phyloP scores from a whole-genome alignment of 176 grass and related monocot genomes.

The Cenchrus fungigraminus region DNA sequence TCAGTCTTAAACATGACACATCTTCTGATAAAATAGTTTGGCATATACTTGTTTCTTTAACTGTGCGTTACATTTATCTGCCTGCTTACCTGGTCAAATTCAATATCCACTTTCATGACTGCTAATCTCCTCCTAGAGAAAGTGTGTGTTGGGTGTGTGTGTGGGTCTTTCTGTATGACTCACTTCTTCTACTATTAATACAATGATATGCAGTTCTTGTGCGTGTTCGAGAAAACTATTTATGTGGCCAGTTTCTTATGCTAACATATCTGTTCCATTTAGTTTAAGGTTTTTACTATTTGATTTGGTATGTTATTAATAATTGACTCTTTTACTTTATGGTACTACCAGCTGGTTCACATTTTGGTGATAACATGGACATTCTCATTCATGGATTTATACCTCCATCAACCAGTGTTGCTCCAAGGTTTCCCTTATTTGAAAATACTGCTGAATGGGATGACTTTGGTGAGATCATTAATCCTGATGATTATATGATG shows the following conservation, averaged over 20 bases:
- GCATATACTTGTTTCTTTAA: neutral
- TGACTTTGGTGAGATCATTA: slow-evolving; percentile 96
- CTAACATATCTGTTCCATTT: neutral
- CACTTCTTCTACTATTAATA: too few species aligned
- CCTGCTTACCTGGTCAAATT: slow-evolving; percentile 18
- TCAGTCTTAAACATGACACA: neutral
- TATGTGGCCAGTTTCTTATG: too few species aligned
- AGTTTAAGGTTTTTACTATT: neutral
- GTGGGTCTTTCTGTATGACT: too few species aligned
- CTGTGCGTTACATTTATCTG: neutral
- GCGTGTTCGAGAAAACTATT: too few species aligned
- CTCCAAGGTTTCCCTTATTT: slow-evolving; percentile 96
- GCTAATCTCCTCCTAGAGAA: too few species aligned
- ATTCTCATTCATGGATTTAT: slow-evolving; percentile 97
- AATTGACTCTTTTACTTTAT: slow-evolving; percentile 49
- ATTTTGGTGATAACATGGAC: slow-evolving; percentile 56
- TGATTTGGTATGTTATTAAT: neutral
- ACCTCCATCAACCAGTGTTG: slow-evolving; percentile 66
- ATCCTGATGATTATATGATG: slow-evolving; percentile 84
- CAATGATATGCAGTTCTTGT: too few species aligned
- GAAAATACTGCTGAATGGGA: slow-evolving; percentile 90
- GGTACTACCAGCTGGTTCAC: slow-evolving; percentile 54
- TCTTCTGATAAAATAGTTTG: too few species aligned
- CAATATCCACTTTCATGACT: neutral
- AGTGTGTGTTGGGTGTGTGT: too few species aligned